Evolutionary conservation across 768 basidiomycete species (phyloP).

Genomic region (Royoungia palumana): DNA sequence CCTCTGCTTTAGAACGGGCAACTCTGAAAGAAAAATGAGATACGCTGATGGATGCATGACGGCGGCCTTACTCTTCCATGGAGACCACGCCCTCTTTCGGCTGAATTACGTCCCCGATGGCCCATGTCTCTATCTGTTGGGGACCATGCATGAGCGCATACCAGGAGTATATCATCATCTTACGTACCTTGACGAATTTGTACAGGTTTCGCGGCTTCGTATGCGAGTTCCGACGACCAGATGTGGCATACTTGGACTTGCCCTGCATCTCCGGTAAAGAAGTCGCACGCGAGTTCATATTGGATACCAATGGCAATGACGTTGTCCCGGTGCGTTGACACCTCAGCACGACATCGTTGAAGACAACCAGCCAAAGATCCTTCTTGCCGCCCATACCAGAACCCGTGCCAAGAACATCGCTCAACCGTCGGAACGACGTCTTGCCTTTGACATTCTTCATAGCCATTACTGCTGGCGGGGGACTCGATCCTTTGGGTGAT

Average conservation of each 20-base stretch:
- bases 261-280: slow-evolving; percentile 83
- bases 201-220: slow-evolving; percentile 89
- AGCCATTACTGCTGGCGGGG: slow-evolving; percentile 34
- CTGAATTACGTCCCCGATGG: slow-evolving; percentile 71
- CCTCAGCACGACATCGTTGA: slow-evolving; percentile 92
- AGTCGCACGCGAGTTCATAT: slow-evolving; percentile 64
- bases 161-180: slow-evolving; percentile 1
- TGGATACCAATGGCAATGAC: slow-evolving; percentile 69
- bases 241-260: slow-evolving; percentile 80
- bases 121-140: slow-evolving; percentile 83
- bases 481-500: slow-evolving; percentile 30
- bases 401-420: slow-evolving; percentile 73
- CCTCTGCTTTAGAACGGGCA: slow-evolving; percentile 65
- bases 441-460: slow-evolving; percentile 71
- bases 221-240: slow-evolving; percentile 70
- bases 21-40: slow-evolving; percentile 43
- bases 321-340: slow-evolving; percentile 92
- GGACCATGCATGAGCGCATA: slow-evolving; percentile 4
- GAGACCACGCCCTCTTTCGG: slow-evolving; percentile 78
- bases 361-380: slow-evolving; percentile 92
- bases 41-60: background rate
- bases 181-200: slow-evolving; percentile 80
- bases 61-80: slow-evolving; percentile 79
- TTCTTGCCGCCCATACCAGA: slow-evolving; percentile 64
- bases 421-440: slow-evolving; percentile 83